A percentile compares a stretch with the other conserved stretches of the same genome.
These are phyloP conservation scores for Peronospora belbahrii DNA, from an alignment of 352 stramenopile species.

Conservation along the genomic window DNA sequence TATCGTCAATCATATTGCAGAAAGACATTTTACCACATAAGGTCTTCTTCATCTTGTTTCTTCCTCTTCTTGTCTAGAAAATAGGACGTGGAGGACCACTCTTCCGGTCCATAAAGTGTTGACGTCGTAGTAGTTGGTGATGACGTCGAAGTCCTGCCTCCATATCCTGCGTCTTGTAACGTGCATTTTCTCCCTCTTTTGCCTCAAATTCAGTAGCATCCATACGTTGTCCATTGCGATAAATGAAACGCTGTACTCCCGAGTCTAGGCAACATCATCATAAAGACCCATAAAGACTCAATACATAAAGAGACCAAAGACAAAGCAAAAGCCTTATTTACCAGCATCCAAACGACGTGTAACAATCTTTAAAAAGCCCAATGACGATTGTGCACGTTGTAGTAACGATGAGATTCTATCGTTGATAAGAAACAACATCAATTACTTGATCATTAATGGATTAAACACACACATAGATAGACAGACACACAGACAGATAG, in stretches of 20 bases:
- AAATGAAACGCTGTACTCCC: constrained; percentile 75
- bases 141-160: constrained; percentile 63
- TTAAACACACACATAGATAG: too few species aligned
- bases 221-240: constrained; percentile 72
- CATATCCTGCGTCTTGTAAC: constrained; percentile 67
- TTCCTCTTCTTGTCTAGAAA: constrained; percentile 25
- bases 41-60: not conserved
- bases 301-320: not conserved
- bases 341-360: constrained; percentile 53
- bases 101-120: constrained; percentile 84
- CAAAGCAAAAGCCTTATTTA: constrained; percentile 11
- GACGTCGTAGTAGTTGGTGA: constrained; percentile 65
- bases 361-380: constrained; percentile 83
- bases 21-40: too few species aligned
- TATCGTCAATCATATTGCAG: too few species aligned
- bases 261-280: constrained; percentile 32
- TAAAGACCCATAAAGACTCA: too few species aligned
- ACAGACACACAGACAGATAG: too few species aligned
- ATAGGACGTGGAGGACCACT: constrained; percentile 32
- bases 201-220: constrained; percentile 34
- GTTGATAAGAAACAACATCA: not conserved
- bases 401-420: constrained; percentile 56
- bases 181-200: constrained; percentile 46
- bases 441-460: too few species aligned
- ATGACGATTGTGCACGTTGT: constrained; percentile 72